Evolutionary conservation across 441 rosid species (phyloP), one percentile per base, ranked within the genome.

Genomic region (Breynia disticha): DNA sequence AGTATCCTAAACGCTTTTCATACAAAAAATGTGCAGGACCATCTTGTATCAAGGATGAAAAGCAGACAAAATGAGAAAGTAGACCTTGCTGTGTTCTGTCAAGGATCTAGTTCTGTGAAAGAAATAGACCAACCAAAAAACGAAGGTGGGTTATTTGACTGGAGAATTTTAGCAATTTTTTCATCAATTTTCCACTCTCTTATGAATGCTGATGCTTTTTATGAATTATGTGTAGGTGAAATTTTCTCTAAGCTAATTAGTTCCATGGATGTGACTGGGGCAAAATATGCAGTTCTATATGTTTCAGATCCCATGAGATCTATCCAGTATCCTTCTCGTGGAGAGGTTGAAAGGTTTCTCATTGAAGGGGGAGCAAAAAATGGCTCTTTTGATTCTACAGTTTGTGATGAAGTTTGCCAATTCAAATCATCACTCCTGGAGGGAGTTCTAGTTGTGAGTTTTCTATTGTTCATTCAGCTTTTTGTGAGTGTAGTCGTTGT

Each of bases 381-480:
- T 61, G 68, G 54, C 43, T 74, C 79, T 32, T 42, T 50, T 43
- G 57, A 65, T 55, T 17, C 73, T 35, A 72, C 77, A 15, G 19
- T 18, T 48, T 87, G 98, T 35, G 83, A 80, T 68, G 90, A 86
- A 69, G 79, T 90, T 65, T 87, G 98, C 83, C 70, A 72, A 68
- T 60, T 90, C 62, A 90, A 87, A 67, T 71, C 98, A 56, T 80
- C 96, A 5, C 87, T 90, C 62, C 63, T 85, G 69, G 96, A 90
- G 70, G 98, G 98, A 66, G 64, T 85, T 59, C 62, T 87, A n/a
- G 95, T 81, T 66, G 98, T 90, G 71, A 80, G 94, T 73, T 61
- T 43, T 42, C 8, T 47, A 48, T 48, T 60, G 47, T 16, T 52
- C 54, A 50, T 59, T 65, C 50, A 52, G 44, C n/a, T 22, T 15